These are phyloP conservation scores for Penicillium sp. DNA, from an alignment of 2,329 filamentous ascomycete genomes.

Conservation along the genomic window DNA sequence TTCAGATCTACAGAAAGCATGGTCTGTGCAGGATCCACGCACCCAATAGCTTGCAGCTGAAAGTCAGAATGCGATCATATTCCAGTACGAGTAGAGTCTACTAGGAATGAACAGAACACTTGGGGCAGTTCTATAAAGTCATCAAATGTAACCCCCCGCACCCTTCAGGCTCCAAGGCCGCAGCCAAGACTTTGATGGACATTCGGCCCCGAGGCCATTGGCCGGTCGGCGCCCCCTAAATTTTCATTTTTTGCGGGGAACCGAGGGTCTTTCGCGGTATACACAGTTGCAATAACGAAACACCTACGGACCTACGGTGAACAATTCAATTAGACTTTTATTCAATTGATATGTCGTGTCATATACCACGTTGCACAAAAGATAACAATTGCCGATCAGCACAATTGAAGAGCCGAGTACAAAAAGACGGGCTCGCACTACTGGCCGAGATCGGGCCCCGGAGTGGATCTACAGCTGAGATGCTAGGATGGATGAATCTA, in stretches of 20 bases:
- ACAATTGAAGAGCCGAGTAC: neutral
- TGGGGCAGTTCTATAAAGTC: neutral
- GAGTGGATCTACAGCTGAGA: constrained; percentile 10
- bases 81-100: neutral
- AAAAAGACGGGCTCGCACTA: constrained; percentile 3
- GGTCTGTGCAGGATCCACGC: neutral
- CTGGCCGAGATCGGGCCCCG: constrained; percentile 21
- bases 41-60: neutral
- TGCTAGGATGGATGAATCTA: neutral
- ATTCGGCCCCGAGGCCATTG: neutral
- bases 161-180: neutral
- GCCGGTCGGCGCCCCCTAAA: neutral
- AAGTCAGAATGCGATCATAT: neutral
- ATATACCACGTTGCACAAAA: neutral
- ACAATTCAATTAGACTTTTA: too few species aligned
- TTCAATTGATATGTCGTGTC: too few species aligned
- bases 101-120: neutral
- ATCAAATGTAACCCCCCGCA: neutral
- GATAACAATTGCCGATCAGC: neutral
- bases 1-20: neutral
- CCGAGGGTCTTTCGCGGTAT: neutral
- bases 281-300: neutral
- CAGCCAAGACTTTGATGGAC: neutral
- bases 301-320: too few species aligned
- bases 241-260: neutral